phyloP scores from a whole-genome alignment of 345 rosid genomes.

The Combretum micranthum region DNA sequence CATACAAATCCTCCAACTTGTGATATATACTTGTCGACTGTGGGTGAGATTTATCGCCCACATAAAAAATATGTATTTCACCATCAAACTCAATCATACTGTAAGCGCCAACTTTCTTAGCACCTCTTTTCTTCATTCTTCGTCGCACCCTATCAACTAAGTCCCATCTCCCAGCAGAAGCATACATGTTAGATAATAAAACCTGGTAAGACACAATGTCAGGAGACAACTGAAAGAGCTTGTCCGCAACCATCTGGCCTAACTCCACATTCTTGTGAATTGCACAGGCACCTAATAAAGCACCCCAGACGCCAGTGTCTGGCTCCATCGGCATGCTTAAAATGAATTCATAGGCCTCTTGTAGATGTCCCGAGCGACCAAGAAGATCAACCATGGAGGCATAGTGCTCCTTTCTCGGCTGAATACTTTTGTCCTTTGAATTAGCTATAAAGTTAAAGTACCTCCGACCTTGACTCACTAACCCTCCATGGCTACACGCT shows the following conservation, averaged over 20 bases:
- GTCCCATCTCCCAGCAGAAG: slow-evolving; percentile 42
- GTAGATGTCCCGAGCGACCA: slow-evolving; percentile 33
- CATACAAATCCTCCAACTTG: slow-evolving; percentile 36
- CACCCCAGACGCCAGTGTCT: slow-evolving; percentile 39
- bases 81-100: slow-evolving; percentile 45
- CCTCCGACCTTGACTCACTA: slow-evolving; percentile 27
- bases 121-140: slow-evolving; percentile 37
- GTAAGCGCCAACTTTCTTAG: slow-evolving; percentile 41
- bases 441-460: slow-evolving; percentile 22
- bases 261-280: slow-evolving; percentile 31
- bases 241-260: slow-evolving; percentile 39
- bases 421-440: slow-evolving; percentile 25
- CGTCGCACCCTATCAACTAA: slow-evolving; percentile 37
- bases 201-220: slow-evolving; percentile 41
- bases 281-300: slow-evolving; percentile 42
- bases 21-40: slow-evolving; percentile 31
- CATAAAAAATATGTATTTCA: slow-evolving; percentile 37
- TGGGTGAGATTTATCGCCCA: slow-evolving; percentile 55
- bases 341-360: slow-evolving; percentile 35
- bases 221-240: slow-evolving; percentile 34
- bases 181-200: slow-evolving; percentile 44
- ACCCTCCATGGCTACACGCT: slow-evolving; percentile 46
- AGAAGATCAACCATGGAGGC: slow-evolving; percentile 43
- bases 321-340: slow-evolving; percentile 34
- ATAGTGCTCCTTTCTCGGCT: slow-evolving; percentile 41